phyloP scores from a whole-genome alignment of 2,329 filamentous ascomycete genomes.

The Zymoseptoria ardabiliae region DNA sequence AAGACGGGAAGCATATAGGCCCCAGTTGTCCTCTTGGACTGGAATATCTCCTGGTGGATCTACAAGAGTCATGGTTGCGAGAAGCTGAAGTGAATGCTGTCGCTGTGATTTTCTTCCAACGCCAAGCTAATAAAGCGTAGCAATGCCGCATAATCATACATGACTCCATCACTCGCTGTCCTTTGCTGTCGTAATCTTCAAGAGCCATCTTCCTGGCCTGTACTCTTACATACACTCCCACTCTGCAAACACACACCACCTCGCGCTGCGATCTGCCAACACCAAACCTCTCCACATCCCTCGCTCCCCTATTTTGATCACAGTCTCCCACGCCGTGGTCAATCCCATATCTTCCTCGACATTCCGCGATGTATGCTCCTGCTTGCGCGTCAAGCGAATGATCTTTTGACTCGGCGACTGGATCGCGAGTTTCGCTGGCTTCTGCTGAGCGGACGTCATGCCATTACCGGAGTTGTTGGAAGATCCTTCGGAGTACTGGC shows the following conservation, averaged over 20 bases:
- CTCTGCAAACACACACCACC: conserved; percentile 90
- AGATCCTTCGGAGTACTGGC: conserved; percentile 47
- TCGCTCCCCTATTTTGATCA: conserved; percentile 79
- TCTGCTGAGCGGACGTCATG: conserved; percentile 49
- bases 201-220: background rate
- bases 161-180: background rate
- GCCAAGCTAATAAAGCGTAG: background rate
- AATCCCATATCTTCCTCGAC: conserved; percentile 55
- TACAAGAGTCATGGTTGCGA: too few relatives aligned
- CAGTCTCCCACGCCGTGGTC: conserved; percentile 77
- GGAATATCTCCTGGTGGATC: conserved; percentile 26
- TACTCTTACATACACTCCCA: conserved; percentile 54
- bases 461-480: conserved; percentile 46
- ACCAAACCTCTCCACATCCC: conserved; percentile 77
- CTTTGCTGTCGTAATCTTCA: background rate
- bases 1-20: conserved; percentile 52
- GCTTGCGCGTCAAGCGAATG: conserved; percentile 71
- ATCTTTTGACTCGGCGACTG: conserved; percentile 95
- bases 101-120: background rate
- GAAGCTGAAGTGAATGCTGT: background rate
- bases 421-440: conserved; percentile 91
- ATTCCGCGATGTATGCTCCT: conserved; percentile 50
- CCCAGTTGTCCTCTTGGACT: conserved; percentile 50
- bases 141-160: background rate
- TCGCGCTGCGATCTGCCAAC: conserved; percentile 71